phyloP scores from a whole-genome alignment of 1,284 basidiomycete genomes.

The Ustilago curta region DNA sequence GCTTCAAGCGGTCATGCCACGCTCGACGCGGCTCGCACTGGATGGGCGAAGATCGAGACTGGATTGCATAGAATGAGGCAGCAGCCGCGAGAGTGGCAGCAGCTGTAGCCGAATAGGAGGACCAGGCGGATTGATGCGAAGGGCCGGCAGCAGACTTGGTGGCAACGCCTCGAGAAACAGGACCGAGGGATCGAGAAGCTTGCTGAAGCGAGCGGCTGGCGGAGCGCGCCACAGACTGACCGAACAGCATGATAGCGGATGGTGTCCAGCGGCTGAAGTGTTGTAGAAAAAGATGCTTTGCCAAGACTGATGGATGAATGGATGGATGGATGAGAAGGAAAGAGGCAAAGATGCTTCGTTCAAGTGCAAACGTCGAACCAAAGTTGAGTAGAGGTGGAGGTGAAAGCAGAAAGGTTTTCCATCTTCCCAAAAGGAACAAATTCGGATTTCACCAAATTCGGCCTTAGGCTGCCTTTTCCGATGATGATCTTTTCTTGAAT shows the following conservation, averaged over 20 bases:
- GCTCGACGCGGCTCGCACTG: constrained; percentile 32
- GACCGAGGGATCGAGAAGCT: constrained; percentile 21
- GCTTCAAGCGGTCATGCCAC: constrained; percentile 43
- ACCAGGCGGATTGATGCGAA: constrained; percentile 21
- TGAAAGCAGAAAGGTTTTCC: no score
- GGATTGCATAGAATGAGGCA: constrained; percentile 28
- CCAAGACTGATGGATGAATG: not conserved
- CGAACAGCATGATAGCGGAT: constrained; percentile 19
- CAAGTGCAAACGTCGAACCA: not conserved
- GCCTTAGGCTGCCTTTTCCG: not conserved
- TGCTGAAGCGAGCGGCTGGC: constrained; percentile 29
- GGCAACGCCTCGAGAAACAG: constrained; percentile 29
- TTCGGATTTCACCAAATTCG: not conserved
- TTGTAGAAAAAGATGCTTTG: not conserved
- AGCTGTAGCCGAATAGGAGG: constrained; percentile 19
- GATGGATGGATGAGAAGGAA: constrained; percentile 1
- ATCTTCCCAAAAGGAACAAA: constrained; percentile 2
- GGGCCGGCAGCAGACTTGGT: constrained; percentile 27
- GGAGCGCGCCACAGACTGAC: constrained; percentile 20
- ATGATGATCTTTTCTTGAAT: constrained; percentile 5
- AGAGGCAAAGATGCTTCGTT: not conserved
- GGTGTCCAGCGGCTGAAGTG: not conserved
- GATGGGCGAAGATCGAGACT: constrained; percentile 22
- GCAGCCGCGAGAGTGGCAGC: constrained; percentile 21
- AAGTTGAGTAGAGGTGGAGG: constrained; percentile 8